phyloP scores from a whole-genome alignment of 345 rosid species.

The Citrus hindsii region DNA sequence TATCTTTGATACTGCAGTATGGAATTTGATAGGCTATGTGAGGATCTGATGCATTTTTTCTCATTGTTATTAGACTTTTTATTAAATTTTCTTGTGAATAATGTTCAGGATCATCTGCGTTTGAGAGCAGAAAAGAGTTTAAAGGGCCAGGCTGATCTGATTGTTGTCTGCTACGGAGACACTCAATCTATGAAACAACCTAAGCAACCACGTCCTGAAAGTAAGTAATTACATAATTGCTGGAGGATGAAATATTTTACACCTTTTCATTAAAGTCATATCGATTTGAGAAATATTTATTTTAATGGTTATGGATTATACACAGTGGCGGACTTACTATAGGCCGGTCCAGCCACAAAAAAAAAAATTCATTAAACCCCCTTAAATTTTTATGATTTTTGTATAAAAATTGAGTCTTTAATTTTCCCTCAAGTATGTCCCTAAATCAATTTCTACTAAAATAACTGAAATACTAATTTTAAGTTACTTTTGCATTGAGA shows the following conservation, averaged over 20 bases:
- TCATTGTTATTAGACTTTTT: neutral
- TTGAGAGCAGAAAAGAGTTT: slow-evolving; percentile 58
- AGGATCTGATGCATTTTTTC: neutral
- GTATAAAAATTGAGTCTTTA: no score
- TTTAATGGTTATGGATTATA: neutral
- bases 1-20: neutral
- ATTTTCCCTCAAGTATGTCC: no score
- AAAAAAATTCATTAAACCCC: no score
- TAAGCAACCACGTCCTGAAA: slow-evolving; percentile 47
- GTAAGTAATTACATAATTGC: slow-evolving; percentile 33
- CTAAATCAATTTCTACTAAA: no score
- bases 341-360: no score
- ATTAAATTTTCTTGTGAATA: neutral
- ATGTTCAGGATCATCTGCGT: slow-evolving; percentile 61
- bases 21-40: neutral
- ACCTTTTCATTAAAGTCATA: slow-evolving; percentile 1
- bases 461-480: no score
- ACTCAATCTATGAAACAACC: slow-evolving; percentile 33
- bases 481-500: no score
- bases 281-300: slow-evolving; percentile 4
- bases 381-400: no score
- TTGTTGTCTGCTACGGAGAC: slow-evolving; percentile 65
- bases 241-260: neutral
- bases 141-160: slow-evolving; percentile 62
- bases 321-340: no score